phyloP scores from a whole-genome alignment of 2,329 filamentous ascomycete species.

The Scedosporium aurantiacum region DNA sequence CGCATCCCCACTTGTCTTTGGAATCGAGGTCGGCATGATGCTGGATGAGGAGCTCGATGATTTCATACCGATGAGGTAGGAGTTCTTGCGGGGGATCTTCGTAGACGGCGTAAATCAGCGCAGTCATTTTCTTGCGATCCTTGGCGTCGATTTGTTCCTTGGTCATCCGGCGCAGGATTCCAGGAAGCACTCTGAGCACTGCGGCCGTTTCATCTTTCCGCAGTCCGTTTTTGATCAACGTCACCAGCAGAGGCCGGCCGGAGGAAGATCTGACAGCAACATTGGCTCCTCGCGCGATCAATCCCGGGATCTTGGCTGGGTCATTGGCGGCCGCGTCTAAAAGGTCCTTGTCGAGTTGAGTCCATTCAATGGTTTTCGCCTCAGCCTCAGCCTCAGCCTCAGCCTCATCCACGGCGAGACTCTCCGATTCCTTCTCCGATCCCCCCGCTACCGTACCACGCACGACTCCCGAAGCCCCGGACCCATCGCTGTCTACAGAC shows the following conservation, averaged over 20 bases:
- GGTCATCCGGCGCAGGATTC: background rate
- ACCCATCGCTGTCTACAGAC: no score
- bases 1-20: constrained; percentile 1
- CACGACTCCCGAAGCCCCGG: no score
- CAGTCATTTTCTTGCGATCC: background rate
- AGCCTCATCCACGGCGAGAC: no score
- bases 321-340: background rate
- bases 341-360: background rate
- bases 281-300: background rate
- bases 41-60: constrained; percentile 6
- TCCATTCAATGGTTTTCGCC: background rate
- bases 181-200: background rate
- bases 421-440: no score
- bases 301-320: background rate
- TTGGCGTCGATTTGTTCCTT: background rate
- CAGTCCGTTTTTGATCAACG: background rate
- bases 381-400: background rate
- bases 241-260: background rate
- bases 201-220: background rate
- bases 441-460: no score
- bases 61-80: background rate
- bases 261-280: background rate
- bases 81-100: background rate
- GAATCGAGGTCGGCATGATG: background rate
- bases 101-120: background rate